phyloP scores from a whole-genome alignment of 441 rosid species.

The Iberis amara region DNA sequence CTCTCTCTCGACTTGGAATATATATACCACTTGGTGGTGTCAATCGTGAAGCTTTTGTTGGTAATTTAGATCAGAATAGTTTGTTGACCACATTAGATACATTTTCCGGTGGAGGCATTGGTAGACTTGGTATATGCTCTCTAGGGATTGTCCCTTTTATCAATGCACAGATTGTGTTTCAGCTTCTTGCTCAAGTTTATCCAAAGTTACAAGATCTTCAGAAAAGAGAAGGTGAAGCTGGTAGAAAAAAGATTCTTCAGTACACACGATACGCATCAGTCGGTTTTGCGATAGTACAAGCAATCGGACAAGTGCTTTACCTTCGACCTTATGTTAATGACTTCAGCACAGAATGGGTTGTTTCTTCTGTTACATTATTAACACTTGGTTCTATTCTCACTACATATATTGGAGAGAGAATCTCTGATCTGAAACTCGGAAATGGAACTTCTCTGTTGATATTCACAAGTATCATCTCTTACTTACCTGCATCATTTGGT shows the following conservation, averaged over 20 bases:
- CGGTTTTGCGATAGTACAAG: slow-evolving; percentile 88
- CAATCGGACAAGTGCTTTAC: slow-evolving; percentile 84
- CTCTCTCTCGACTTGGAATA: slow-evolving; percentile 85
- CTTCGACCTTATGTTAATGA: slow-evolving; percentile 89
- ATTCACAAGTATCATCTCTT: slow-evolving; percentile 92
- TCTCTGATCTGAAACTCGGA: slow-evolving; percentile 91
- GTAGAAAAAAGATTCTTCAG: slow-evolving; percentile 90
- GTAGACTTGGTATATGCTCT: slow-evolving; percentile 92
- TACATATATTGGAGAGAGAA: slow-evolving; percentile 82
- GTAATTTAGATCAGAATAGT: slow-evolving; percentile 90
- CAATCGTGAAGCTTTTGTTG: slow-evolving; percentile 81
- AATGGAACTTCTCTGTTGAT: slow-evolving; percentile 92
- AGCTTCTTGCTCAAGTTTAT: slow-evolving; percentile 64
- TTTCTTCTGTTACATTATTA: slow-evolving; percentile 73
- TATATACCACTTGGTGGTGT: slow-evolving; percentile 94
- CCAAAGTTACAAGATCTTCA: slow-evolving; percentile 98
- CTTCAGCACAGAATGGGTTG: slow-evolving; percentile 80
- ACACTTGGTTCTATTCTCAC: slow-evolving; percentile 87
- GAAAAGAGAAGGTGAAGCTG: slow-evolving; percentile 98
- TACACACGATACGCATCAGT: slow-evolving; percentile 92
- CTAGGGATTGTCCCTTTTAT: slow-evolving; percentile 97
- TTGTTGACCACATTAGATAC: slow-evolving; percentile 85
- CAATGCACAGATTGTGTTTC: slow-evolving; percentile 94
- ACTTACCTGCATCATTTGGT: slow-evolving; percentile 96
- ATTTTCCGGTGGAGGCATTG: slow-evolving; percentile 96